These are phyloP conservation scores for Parafenestella ontariensis DNA, from an alignment of 2,329 filamentous ascomycete genomes.

Conservation along the genomic window DNA sequence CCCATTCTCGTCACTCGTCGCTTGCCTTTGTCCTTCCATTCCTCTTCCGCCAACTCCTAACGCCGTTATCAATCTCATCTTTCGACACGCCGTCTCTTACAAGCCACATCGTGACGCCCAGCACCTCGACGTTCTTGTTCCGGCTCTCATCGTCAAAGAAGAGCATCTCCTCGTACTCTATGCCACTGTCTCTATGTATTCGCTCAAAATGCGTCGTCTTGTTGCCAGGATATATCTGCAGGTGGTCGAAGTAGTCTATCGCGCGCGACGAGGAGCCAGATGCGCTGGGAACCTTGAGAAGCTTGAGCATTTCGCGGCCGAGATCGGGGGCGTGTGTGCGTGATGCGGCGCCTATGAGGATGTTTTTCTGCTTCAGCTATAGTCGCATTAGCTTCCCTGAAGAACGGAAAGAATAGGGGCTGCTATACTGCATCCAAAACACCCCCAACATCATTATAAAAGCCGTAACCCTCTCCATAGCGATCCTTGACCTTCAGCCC, in stretches of 20 bases:
- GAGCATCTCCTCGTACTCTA: constrained; percentile 83
- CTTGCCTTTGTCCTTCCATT: constrained; percentile 56
- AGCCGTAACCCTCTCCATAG: constrained; percentile 55
- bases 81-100: constrained; percentile 80
- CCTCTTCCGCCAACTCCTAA: constrained; percentile 80
- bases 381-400: not conserved
- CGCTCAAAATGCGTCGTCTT: constrained; percentile 87
- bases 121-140: constrained; percentile 79
- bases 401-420: not conserved
- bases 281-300: constrained; percentile 68
- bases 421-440: constrained; percentile 48
- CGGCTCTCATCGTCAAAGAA: constrained; percentile 94
- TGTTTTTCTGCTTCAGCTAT: constrained; percentile 54
- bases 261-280: constrained; percentile 54
- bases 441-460: constrained; percentile 55
- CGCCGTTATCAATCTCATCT: constrained; percentile 78
- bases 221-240: constrained; percentile 73
- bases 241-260: constrained; percentile 62
- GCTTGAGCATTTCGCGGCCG: constrained; percentile 78
- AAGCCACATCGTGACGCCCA: constrained; percentile 86
- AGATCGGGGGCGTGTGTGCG: constrained; percentile 81
- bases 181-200: constrained; percentile 72
- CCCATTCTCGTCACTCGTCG: not conserved
- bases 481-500: constrained; percentile 60
- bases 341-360: constrained; percentile 75